Conservation (phyloP, 2,329 filamentous ascomycete genomes). For the Talaromyces marneffei region DNA sequence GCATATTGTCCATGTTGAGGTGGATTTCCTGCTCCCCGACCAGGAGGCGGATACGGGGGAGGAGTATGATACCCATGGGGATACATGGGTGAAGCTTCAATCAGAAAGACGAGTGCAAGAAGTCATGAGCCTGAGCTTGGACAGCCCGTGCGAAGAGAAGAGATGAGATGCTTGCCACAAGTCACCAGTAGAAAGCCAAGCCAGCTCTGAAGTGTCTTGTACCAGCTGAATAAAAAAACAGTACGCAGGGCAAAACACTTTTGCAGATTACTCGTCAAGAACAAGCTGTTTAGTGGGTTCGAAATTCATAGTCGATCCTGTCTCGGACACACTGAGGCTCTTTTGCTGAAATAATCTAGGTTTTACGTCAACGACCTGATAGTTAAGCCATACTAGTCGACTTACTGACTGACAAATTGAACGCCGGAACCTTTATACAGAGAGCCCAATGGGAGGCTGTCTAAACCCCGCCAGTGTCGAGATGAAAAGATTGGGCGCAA, state of each 20-base stretch:
- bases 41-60: conserved; percentile 9
- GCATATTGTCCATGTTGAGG: conserved; percentile 4
- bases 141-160: not conserved
- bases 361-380: not conserved
- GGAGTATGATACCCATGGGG: conserved; percentile 7
- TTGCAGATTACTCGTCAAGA: not conserved
- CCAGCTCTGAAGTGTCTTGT: not conserved
- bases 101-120: not conserved
- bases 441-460: not conserved
- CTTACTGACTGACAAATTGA: not conserved
- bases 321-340: not conserved
- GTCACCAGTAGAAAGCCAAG: not conserved
- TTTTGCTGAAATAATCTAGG: not conserved
- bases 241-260: not conserved
- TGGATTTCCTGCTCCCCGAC: conserved; percentile 5
- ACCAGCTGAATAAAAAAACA: not conserved
- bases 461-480: not conserved
- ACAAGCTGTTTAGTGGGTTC: not conserved
- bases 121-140: not conserved
- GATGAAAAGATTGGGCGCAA: not conserved
- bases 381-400: not conserved
- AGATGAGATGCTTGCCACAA: not conserved
- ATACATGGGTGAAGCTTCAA: conserved; percentile 1
- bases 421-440: not conserved
- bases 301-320: not conserved